These are phyloP conservation scores for Kodamaea restingae DNA, from an alignment of 805 yeast genomes.

Conservation along the genomic window DNA sequence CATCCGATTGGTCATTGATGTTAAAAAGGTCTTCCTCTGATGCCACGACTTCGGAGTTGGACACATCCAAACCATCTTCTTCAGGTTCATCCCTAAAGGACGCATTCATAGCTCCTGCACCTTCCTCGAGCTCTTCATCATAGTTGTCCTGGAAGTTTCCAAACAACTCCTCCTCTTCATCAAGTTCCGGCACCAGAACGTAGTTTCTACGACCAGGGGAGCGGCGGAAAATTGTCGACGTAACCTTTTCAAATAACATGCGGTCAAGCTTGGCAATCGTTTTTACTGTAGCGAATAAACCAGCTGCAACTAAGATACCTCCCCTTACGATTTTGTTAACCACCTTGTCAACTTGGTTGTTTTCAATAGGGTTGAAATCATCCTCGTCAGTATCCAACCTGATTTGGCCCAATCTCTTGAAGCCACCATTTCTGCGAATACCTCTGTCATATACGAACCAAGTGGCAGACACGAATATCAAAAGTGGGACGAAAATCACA, in stretches of 20 bases:
- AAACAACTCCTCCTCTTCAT: slow-evolving; percentile 39
- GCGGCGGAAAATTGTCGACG: slow-evolving; percentile 30
- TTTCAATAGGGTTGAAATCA: slow-evolving; percentile 54
- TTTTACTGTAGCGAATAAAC: slow-evolving; percentile 31
- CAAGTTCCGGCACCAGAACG: slow-evolving; percentile 38
- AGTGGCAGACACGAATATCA: slow-evolving; percentile 48
- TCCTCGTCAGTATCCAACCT: slow-evolving; percentile 71
- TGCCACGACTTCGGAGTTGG: background rate
- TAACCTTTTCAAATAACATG: slow-evolving; percentile 28
- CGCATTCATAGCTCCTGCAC: slow-evolving; percentile 15
- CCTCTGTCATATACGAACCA: slow-evolving; percentile 80
- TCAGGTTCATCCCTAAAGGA: slow-evolving; percentile 18
- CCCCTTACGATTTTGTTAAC: slow-evolving; percentile 56
- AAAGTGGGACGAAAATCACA: slow-evolving; percentile 55
- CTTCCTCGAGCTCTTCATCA: slow-evolving; percentile 36
- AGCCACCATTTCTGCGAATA: slow-evolving; percentile 73
- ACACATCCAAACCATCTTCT: slow-evolving; percentile 11
- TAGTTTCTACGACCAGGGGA: slow-evolving; percentile 38
- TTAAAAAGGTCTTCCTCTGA: slow-evolving; percentile 26
- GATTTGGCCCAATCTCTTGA: slow-evolving; percentile 77
- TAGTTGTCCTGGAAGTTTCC: slow-evolving; percentile 38
- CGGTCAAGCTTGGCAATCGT: slow-evolving; percentile 32
- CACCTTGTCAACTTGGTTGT: slow-evolving; percentile 54
- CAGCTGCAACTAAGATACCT: slow-evolving; percentile 50
- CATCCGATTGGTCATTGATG: slow-evolving; percentile 23